These are phyloP conservation scores for Pestalotiopsis sp. DNA, from an alignment of 2,329 filamentous ascomycete species.

Conservation along the genomic window DNA sequence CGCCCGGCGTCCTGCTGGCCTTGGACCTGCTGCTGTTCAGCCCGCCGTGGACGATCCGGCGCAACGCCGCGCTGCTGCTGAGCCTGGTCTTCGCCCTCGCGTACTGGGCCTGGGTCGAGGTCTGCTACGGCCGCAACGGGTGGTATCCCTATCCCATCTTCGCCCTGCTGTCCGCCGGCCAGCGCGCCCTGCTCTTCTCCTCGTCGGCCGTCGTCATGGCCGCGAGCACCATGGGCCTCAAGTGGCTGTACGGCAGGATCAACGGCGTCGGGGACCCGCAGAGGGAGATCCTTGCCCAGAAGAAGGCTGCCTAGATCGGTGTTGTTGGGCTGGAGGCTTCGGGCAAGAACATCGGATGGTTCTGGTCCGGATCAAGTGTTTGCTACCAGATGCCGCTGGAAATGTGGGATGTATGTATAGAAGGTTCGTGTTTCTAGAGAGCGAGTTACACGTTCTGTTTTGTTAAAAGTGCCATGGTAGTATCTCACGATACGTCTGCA, in stretches of 20 bases:
- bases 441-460: background rate
- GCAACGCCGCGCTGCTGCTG: constrained; percentile 57
- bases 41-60: constrained; percentile 69
- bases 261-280: constrained; percentile 56
- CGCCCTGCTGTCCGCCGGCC: constrained; percentile 61
- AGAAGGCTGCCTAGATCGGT: background rate
- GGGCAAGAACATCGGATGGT: no score
- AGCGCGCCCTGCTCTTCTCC: constrained; percentile 69
- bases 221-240: constrained; percentile 64
- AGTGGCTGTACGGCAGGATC: constrained; percentile 67
- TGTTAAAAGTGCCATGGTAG: background rate
- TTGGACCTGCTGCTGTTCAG: constrained; percentile 68
- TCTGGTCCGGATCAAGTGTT: background rate
- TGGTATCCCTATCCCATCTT: constrained; percentile 89
- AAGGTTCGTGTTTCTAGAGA: background rate
- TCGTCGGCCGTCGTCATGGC: constrained; percentile 73
- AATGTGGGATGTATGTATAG: background rate
- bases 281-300: constrained; percentile 29
- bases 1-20: constrained; percentile 64
- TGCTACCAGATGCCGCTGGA: background rate
- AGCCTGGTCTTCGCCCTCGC: constrained; percentile 60
- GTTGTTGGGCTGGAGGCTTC: background rate
- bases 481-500: background rate
- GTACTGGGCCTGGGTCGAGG: constrained; percentile 79
- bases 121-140: constrained; percentile 68